These are phyloP conservation scores for Chenopodium album DNA, from an alignment of 148 eudicot species.

Conservation along the genomic window DNA sequence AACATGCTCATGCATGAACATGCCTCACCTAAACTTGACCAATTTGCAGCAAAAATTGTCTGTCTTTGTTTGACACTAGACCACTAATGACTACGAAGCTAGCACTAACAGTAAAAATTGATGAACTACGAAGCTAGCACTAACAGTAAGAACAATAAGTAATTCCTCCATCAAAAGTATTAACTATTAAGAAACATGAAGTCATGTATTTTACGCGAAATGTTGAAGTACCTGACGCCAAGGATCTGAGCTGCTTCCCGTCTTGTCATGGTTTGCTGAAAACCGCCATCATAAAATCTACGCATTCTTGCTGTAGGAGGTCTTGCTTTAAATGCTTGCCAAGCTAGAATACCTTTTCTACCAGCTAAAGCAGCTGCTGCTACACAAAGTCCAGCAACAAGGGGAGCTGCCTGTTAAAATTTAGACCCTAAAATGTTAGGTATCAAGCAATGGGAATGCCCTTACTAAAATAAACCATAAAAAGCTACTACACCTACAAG, in stretches of 20 bases:
- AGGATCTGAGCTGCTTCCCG: slow-evolving; percentile 92
- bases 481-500: too few relatives aligned
- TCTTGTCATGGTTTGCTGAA: slow-evolving; percentile 69
- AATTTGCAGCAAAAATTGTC: too few relatives aligned
- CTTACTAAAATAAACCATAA: too few relatives aligned
- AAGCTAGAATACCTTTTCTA: slow-evolving; percentile 69
- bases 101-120: neutral
- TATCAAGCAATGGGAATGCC: neutral
- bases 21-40: neutral
- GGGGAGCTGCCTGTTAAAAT: slow-evolving; percentile 47
- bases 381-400: slow-evolving; percentile 66
- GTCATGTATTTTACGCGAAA: neutral
- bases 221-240: slow-evolving; percentile 64
- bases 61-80: too few relatives aligned
- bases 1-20: neutral
- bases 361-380: slow-evolving; percentile 86
- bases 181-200: neutral
- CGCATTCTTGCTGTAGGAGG: slow-evolving; percentile 59
- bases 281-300: slow-evolving; percentile 81
- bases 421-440: neutral
- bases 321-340: slow-evolving; percentile 90
- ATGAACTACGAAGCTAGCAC: neutral
- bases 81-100: neutral
- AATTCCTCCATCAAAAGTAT: neutral
- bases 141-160: neutral